Conservation (phyloP, 345 rosid species). For the Lepidium sativum region DNA sequence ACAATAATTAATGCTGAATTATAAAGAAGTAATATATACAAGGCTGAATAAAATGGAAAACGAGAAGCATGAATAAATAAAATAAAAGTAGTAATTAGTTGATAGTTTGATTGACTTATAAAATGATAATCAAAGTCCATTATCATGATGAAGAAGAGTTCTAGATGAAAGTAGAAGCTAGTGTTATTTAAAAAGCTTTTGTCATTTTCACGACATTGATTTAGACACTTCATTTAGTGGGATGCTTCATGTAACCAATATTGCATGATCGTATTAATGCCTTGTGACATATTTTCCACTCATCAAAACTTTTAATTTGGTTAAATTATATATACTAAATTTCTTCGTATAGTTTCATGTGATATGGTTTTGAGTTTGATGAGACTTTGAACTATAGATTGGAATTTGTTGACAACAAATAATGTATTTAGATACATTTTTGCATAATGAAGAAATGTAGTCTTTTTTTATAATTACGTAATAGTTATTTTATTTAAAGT, state of each 20-base stretch:
- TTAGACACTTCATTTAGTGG: constrained; percentile 9
- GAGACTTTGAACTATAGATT: no score
- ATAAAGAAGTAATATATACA: not conserved
- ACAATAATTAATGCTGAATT: not conserved
- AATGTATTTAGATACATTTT: no score
- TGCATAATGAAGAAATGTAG: no score
- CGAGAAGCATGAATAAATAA: not conserved
- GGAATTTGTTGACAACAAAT: no score
- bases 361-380: no score
- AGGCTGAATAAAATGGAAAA: not conserved
- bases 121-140: constrained; percentile 18
- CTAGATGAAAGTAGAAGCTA: not conserved
- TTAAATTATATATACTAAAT: no score
- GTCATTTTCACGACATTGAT: not conserved
- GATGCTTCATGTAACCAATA: constrained; percentile 11
- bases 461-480: no score
- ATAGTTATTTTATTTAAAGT: no score
- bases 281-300: not conserved
- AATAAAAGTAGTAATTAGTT: not conserved
- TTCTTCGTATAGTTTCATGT: no score
- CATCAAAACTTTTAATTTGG: not conserved
- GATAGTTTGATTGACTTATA: constrained; percentile 21
- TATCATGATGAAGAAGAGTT: constrained; percentile 10
- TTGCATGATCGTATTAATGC: not conserved
- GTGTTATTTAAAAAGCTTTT: not conserved